These are phyloP conservation scores for Tolypocladium paradoxum DNA, from an alignment of 2,329 filamentous ascomycete species.

Conservation along the genomic window DNA sequence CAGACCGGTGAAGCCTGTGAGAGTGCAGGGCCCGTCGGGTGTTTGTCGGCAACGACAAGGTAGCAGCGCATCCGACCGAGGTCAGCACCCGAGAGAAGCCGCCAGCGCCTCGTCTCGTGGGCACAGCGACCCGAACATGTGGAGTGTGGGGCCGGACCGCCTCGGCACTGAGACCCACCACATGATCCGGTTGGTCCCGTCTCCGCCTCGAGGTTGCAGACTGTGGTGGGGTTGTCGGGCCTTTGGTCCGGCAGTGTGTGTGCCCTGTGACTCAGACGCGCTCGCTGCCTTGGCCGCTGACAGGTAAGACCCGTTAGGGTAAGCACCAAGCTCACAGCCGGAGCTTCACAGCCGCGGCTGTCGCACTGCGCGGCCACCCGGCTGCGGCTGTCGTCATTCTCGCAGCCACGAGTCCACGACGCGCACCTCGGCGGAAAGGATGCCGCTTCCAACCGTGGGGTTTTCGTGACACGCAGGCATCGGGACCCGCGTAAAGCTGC, in stretches of 20 bases:
- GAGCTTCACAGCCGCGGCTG: background rate
- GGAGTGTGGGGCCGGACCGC: slow-evolving; percentile 1
- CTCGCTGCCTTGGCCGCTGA: background rate
- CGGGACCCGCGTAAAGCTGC: background rate
- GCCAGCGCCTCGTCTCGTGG: background rate
- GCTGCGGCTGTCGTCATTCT: background rate
- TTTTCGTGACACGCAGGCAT: background rate
- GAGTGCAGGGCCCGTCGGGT: background rate
- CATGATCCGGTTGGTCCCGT: background rate
- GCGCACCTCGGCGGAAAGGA: background rate
- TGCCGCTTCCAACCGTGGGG: background rate
- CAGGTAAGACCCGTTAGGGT: background rate
- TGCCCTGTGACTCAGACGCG: background rate
- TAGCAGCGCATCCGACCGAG: background rate
- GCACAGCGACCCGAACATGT: background rate
- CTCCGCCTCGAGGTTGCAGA: background rate
- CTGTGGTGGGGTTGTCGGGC: too few species aligned
- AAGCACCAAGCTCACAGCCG: too few species aligned
- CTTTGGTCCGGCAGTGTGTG: background rate
- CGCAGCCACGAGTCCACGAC: background rate
- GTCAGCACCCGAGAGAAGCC: background rate
- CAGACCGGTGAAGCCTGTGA: background rate
- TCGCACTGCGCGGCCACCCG: background rate
- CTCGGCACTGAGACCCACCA: background rate
- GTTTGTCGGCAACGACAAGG: background rate